These are phyloP conservation scores for Auricularia cornea DNA, from an alignment of 768 basidiomycete genomes.

Conservation along the genomic window DNA sequence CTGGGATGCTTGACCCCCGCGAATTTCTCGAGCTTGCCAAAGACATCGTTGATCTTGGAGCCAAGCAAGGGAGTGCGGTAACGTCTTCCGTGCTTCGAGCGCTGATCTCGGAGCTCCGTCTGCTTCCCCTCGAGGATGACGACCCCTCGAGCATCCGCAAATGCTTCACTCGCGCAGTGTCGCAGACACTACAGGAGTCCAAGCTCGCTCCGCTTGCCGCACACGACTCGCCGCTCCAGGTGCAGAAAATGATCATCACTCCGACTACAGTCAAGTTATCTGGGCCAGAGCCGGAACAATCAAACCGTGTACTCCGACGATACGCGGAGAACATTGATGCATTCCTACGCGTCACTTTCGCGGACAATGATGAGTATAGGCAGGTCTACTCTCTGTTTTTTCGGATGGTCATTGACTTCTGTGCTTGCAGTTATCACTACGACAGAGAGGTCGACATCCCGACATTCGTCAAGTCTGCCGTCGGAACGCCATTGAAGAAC, in stretches of 20 bases:
- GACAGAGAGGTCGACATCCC: constrained; percentile 49
- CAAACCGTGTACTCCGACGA: constrained; percentile 52
- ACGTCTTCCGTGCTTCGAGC: constrained; percentile 33
- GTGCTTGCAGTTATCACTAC: constrained; percentile 16
- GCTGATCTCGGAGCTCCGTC: constrained; percentile 24
- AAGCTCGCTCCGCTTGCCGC: not conserved
- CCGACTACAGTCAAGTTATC: constrained; percentile 46
- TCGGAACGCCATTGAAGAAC: constrained; percentile 35
- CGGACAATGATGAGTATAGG: constrained; percentile 51
- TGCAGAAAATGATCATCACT: constrained; percentile 32
- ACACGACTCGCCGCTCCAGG: not conserved
- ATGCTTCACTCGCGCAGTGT: not conserved
- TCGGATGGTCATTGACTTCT: too few species aligned
- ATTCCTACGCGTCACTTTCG: constrained; percentile 57
- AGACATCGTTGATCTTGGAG: constrained; percentile 23
- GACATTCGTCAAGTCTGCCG: constrained; percentile 38
- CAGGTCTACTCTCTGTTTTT: too few species aligned
- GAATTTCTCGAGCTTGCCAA: constrained; percentile 42
- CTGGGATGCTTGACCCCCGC: constrained; percentile 36
- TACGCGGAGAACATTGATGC: constrained; percentile 40
- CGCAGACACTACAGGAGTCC: not conserved
- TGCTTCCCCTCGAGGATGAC: not conserved
- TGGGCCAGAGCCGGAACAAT: constrained; percentile 50
- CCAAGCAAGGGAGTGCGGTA: constrained; percentile 26
- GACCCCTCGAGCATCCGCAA: not conserved